phyloP scores from a whole-genome alignment of 352 stramenopile genomes.

The Globisporangium solare region DNA sequence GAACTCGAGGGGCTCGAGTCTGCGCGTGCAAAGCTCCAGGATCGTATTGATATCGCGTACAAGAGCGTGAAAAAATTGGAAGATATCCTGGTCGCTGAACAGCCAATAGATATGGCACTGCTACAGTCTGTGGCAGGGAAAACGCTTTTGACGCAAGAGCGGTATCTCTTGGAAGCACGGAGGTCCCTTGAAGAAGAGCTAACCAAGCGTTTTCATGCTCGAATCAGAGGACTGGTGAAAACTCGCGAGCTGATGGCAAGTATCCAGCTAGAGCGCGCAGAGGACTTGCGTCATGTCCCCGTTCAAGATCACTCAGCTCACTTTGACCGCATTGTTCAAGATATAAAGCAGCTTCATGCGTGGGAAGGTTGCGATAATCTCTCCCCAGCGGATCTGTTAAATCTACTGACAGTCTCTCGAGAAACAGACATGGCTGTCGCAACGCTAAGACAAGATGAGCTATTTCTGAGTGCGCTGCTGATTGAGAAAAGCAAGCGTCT shows the following conservation, averaged over 20 bases:
- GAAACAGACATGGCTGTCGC: slow-evolving; percentile 18
- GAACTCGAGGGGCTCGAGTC: slow-evolving; percentile 52
- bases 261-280: slow-evolving; percentile 28
- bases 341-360: slow-evolving; percentile 13
- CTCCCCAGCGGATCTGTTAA: slow-evolving; percentile 2
- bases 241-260: slow-evolving; percentile 32
- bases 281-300: slow-evolving; percentile 43
- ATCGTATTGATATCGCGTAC: slow-evolving; percentile 35
- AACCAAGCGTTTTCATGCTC: slow-evolving; percentile 31
- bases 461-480: slow-evolving; percentile 40
- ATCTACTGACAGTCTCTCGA: slow-evolving; percentile 10
- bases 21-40: slow-evolving; percentile 40
- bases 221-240: slow-evolving; percentile 25
- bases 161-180: slow-evolving; percentile 26
- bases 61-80: slow-evolving; percentile 44
- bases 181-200: slow-evolving; percentile 40
- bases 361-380: slow-evolving; percentile 26
- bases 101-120: slow-evolving; percentile 36
- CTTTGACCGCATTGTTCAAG: slow-evolving; percentile 4
- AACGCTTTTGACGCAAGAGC: slow-evolving; percentile 55
- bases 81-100: slow-evolving; percentile 23
- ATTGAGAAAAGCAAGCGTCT: slow-evolving; percentile 63
- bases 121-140: slow-evolving; percentile 27
- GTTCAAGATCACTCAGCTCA: slow-evolving; percentile 23
- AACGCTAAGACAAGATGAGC: slow-evolving; percentile 29